Percentiles rank a stretch among this genome's conserved stretches.
phyloP scores from a whole-genome alignment of 2,329 filamentous ascomycete species.

The Neophaeococcomyces mojaviensis region DNA sequence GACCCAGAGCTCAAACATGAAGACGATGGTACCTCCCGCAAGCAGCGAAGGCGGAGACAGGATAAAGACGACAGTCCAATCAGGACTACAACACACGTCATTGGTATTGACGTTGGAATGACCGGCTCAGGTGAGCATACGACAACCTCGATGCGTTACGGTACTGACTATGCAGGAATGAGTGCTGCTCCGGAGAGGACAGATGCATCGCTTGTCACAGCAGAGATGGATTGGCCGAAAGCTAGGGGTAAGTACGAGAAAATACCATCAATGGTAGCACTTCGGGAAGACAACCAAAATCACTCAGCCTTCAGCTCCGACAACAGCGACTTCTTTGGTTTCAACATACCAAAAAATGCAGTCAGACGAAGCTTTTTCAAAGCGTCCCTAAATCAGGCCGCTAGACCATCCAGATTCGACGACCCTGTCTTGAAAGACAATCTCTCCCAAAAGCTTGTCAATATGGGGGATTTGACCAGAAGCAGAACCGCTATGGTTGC shows the following conservation, averaged over 20 bases:
- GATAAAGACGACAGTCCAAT: no score
- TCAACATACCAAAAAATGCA: background rate
- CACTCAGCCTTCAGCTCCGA: background rate
- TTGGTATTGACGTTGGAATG: conserved; percentile 4
- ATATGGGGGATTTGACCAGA: background rate
- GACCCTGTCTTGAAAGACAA: background rate
- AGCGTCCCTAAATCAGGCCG: background rate
- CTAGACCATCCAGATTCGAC: background rate
- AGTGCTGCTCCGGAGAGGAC: background rate
- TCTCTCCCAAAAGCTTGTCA: background rate
- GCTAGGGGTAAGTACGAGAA: background rate
- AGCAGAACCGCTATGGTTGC: background rate
- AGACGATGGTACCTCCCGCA: background rate
- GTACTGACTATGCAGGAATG: background rate
- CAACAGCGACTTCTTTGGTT: background rate
- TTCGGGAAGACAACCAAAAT: background rate
- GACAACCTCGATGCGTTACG: background rate
- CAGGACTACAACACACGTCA: background rate
- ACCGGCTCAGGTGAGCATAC: conserved; percentile 1
- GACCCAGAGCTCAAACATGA: background rate
- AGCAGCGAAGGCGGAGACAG: no score
- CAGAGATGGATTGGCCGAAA: conserved; percentile 1
- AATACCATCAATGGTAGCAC: conserved; percentile 2
- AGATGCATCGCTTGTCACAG: background rate
- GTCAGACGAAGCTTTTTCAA: background rate